Evolutionary conservation across 2,329 filamentous ascomycete species (phyloP).

Genomic region (Aspergillus sp.): DNA sequence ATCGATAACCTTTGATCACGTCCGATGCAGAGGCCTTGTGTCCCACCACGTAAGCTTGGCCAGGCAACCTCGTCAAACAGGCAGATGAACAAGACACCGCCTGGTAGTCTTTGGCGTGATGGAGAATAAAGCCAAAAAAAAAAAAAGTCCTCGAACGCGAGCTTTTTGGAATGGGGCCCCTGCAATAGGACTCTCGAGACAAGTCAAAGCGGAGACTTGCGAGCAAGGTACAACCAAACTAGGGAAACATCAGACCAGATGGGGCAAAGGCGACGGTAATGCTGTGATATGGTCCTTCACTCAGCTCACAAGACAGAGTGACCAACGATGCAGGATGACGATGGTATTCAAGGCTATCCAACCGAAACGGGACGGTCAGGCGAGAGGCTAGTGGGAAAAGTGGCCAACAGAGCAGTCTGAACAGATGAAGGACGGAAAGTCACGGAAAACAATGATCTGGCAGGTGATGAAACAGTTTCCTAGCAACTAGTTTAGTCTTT

Average conservation of each 20-base stretch:
- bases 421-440: not conserved
- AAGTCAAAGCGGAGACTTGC: conserved; percentile 8
- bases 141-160: not conserved
- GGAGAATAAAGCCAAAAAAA: conserved; percentile 9
- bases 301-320: conserved; percentile 22
- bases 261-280: conserved; percentile 2
- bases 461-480: not conserved
- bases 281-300: conserved; percentile 7
- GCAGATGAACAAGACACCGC: conserved; percentile 9
- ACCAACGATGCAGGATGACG: conserved; percentile 23
- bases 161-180: not conserved
- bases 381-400: conserved; percentile 3
- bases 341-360: conserved; percentile 15
- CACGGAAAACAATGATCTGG: conserved; percentile 2
- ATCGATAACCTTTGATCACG: conserved; percentile 4
- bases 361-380: conserved; percentile 18
- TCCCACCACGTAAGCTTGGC: conserved; percentile 7
- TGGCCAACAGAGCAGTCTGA: conserved; percentile 3
- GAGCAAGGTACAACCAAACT: not conserved
- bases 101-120: not conserved
- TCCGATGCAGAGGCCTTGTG: conserved; percentile 3
- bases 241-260: not conserved
- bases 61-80: conserved; percentile 8
- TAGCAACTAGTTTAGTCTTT: not conserved
- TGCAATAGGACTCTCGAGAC: conserved; percentile 10